Base-by-base conservation (phyloP, 169 alveolate genomes). In the Cardiosporidium cionae region DNA sequence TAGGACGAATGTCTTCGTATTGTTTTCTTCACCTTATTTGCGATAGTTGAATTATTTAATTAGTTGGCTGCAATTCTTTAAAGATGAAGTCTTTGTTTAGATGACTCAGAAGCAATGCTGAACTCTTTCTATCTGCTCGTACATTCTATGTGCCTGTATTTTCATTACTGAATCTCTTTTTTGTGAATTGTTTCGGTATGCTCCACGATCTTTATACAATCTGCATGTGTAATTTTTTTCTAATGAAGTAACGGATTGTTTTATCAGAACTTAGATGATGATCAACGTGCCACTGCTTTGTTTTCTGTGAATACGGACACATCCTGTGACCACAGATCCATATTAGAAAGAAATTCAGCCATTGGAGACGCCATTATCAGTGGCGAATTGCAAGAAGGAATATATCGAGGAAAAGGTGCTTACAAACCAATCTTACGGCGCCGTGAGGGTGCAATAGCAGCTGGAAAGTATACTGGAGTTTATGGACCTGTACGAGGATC, bases 401-500 rank as follows among this genome's bases (percentile, higher is more conserved):
- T 90, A 25, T 90, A 90, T 84, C 82, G 95, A 23, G 95, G 95
- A 32, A 73, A 76, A 35, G 95, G 90, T 25, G 95, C 95, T 6
- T 82, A 90, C 73, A 83, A 83, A 33, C 90, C 84, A 7, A 86
- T 86, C 52, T 72, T 87, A 64, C 85, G 79, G 74, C 76, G 85
- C 7, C 65, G 87, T 7, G 89, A 88, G 69, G 94, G 89, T 37
- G 91, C 89, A 65, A 76, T 90, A 32, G 85, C 92, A 0, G 87
- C 89, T 25, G 79, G 86, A 34, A 90, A 90, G 53, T 85, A 82
- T 72, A 90, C 95, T 4, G 95, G 95, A 0, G 75, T 90, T 9
- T 78, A 90, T 64, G 97, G 97, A 7, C 97, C 98, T 0, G 87
- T 91, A 3, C 79, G 94, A 23, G 91, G 89, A 7, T 83, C 93